Base-by-base conservation (phyloP, 345 rosid genomes). In the Salix brachista region DNA sequence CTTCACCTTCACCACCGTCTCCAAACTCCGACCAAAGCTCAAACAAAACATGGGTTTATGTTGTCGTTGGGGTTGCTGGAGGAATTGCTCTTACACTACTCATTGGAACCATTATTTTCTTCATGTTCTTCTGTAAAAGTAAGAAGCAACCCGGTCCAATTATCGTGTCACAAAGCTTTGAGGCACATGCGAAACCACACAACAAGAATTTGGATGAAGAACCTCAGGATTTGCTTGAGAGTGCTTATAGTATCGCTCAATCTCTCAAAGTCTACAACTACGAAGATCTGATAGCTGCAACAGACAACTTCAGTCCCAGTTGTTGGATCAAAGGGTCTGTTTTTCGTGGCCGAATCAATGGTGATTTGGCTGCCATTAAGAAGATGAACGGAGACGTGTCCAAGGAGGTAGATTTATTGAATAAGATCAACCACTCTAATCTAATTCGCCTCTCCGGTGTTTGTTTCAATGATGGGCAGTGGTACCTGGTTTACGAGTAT, bases 401-500 rank as follows among this genome's bases (percentile, higher is more conserved):
- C 1, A 88, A 90, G 75, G 96, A 94, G 88, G 84, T 89, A 26
- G 83, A 85, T 71, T 74, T 91, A 23, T 73, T 92, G 54, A 90
- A 83, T 65, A 92, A 88, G 79, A 82, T 90, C 71, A 91, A 86
- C 82, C 98, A 92, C 77, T 87, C 79, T 65, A 94, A 84, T 82
- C 88, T 94, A 39, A 85, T 91, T 6, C 88, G 89, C 54, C 92
- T 94, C 67, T 91, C 92, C 0, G 96, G 96, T 1, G 78, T 92
- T 79, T 92, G 94, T 82, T 85, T 88, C 75, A 79, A 84, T 36
- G 89, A 84, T 4, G 93, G 96, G 28, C 70, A 82, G 32, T 91
- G 96, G 94, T 91, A 86, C 83, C 85, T 94, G 44, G 92, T 92
- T 61, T 94, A 87, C 58, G 97, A 92, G 81, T 87, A 86, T 69